A percentile compares a stretch with the other conserved stretches of the same genome.
Evolutionary conservation across 805 yeast species (phyloP).

Genomic region (Candida corydali): DNA sequence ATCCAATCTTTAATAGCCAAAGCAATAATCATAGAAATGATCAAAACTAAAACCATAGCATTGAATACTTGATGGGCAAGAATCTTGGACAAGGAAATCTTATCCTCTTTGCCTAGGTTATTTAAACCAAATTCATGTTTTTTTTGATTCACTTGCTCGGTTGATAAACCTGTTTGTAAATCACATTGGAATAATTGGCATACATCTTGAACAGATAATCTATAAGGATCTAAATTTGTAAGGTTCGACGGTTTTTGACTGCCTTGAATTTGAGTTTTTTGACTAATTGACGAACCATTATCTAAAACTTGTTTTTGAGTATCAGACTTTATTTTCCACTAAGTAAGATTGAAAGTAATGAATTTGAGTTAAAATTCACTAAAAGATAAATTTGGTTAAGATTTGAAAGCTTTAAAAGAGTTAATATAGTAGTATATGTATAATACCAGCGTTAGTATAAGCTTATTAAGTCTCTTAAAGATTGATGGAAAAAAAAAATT

Average conservation of each 20-base stretch:
- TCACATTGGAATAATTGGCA: conserved; percentile 13
- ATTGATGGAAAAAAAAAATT: neutral
- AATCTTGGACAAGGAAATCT: conserved; percentile 51
- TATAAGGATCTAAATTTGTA: conserved; percentile 12
- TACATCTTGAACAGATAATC: conserved; percentile 14
- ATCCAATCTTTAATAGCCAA: conserved; percentile 75
- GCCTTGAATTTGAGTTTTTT: conserved; percentile 11
- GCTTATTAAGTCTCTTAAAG: too few relatives aligned
- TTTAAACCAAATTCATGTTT: conserved; percentile 50
- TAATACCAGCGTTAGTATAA: too few relatives aligned
- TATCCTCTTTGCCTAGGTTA: conserved; percentile 55
- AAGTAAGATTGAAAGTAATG: neutral
- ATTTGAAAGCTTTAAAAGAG: too few relatives aligned
- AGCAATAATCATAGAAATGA: conserved; percentile 67
- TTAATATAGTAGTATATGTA: too few relatives aligned
- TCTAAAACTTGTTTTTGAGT: conserved; percentile 1
- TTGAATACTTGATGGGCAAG: conserved; percentile 65
- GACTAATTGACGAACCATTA: conserved; percentile 10
- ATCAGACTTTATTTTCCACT: conserved; percentile 6
- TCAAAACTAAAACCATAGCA: conserved; percentile 73
- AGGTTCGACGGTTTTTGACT: conserved; percentile 10
- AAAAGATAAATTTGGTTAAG: too few relatives aligned
- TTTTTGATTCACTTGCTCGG: conserved; percentile 14
- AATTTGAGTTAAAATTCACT: conserved; percentile 2
- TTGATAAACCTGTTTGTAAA: conserved; percentile 17